A percentile compares a stretch with the other conserved stretches of the same genome.
phyloP scores from a whole-genome alignment of 495 filamentous ascomycete species.

The Arthonia radiata region DNA sequence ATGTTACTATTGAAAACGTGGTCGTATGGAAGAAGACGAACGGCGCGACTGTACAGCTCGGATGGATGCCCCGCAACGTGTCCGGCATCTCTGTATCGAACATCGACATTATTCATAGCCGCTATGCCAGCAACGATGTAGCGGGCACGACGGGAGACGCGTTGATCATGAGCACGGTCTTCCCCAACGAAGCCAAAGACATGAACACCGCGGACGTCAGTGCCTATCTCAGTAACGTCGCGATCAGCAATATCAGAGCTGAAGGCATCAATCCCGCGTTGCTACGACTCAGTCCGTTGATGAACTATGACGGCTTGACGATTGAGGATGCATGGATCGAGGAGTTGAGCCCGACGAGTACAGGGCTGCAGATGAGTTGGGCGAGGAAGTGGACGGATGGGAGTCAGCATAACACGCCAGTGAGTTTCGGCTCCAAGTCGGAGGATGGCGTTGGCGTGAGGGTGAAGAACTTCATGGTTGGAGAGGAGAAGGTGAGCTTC shows the following conservation, averaged over 20 bases:
- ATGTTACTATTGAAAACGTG: conserved; percentile 2
- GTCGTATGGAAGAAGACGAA: conserved; percentile 8
- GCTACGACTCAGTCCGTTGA: conserved; percentile 2
- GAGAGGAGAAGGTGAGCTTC: no score
- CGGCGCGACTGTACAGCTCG: conserved; percentile 10
- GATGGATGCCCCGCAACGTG: conserved; percentile 10
- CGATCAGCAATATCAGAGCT: conserved; percentile 2
- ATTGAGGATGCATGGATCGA: conserved; percentile 5
- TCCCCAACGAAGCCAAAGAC: no score
- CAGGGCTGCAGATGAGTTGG: conserved; percentile 1
- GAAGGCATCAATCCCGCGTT: conserved; percentile 1
- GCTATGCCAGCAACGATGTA: conserved; percentile 5
- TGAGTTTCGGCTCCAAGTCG: no score
- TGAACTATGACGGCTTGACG: conserved; percentile 2
- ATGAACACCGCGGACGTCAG: conserved; percentile 1
- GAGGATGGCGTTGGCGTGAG: no score
- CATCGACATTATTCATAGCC: conserved; percentile 11
- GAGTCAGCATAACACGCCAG: no score
- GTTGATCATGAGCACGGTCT: no score
- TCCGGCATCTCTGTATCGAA: conserved; percentile 7
- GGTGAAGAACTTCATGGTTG: no score
- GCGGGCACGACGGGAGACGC: no score
- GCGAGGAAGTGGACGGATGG: background rate
- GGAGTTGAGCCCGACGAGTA: conserved; percentile 9
- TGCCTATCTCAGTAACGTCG: background rate